These are phyloP conservation scores for Penicillium goetzii DNA, from an alignment of 495 filamentous ascomycete genomes.

Conservation along the genomic window DNA sequence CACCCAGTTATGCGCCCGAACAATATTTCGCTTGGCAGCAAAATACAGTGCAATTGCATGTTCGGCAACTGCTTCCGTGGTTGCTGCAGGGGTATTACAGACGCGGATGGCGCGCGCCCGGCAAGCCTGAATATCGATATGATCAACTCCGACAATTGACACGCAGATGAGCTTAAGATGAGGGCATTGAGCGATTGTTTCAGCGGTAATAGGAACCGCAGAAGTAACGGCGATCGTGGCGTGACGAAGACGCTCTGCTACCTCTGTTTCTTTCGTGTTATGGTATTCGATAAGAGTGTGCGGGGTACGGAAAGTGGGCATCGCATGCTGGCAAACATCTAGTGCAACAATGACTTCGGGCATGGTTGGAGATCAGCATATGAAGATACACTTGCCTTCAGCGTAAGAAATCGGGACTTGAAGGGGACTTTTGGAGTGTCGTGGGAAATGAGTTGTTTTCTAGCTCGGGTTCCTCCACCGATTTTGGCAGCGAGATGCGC, in stretches of 20 bases:
- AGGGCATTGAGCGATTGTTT: not conserved
- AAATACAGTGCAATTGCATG: slow-evolving; percentile 2
- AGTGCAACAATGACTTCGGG: slow-evolving; percentile 1
- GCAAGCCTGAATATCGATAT: not conserved
- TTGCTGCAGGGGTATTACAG: not conserved
- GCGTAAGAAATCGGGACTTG: not conserved
- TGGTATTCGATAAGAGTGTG: not conserved
- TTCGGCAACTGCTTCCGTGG: not conserved
- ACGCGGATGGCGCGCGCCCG: not conserved
- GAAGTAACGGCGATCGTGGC: slow-evolving; percentile 1
- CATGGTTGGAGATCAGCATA: not conserved
- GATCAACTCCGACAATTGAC: slow-evolving; percentile 1
- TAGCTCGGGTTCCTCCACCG: not conserved
- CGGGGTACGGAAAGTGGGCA: not conserved
- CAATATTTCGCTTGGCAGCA: not conserved
- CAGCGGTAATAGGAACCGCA: not conserved
- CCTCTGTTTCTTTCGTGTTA: not conserved
- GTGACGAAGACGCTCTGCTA: not conserved
- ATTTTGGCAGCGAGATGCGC: not conserved
- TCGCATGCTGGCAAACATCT: slow-evolving; percentile 2
- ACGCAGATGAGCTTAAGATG: not conserved
- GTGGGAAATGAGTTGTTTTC: not conserved
- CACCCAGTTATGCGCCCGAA: not conserved
- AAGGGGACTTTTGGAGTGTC: not conserved
- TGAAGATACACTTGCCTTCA: not conserved